phyloP scores from a whole-genome alignment of 1,284 basidiomycete genomes.

The Xerocomus nothofagi region DNA sequence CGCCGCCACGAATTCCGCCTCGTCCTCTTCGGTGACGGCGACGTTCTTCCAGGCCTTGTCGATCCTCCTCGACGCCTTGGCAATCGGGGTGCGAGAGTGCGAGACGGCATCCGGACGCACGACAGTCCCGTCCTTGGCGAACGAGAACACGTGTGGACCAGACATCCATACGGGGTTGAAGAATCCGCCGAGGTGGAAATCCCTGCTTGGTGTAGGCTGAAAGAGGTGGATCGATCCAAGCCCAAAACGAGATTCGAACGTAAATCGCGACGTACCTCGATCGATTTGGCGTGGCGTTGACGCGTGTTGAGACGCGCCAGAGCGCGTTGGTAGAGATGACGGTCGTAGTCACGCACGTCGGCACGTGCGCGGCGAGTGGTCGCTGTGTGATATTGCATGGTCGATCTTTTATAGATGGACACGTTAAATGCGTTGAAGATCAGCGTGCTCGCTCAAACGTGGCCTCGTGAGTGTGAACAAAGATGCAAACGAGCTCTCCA shows the following conservation, averaged over 20 bases:
- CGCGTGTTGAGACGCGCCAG: background rate
- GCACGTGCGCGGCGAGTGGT: background rate
- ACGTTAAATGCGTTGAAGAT: background rate
- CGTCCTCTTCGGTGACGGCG: slow-evolving; percentile 29
- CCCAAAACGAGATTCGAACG: background rate
- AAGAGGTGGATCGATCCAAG: background rate
- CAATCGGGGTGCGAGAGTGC: background rate
- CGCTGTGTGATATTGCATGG: slow-evolving; percentile 1
- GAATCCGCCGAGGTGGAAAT: slow-evolving; percentile 23
- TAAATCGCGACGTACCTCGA: slow-evolving; percentile 2
- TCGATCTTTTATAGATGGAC: background rate
- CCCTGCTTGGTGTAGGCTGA: background rate
- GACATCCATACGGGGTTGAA: slow-evolving; percentile 31
- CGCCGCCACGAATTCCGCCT: slow-evolving; percentile 20
- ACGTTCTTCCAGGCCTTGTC: slow-evolving; percentile 34
- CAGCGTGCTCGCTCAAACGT: background rate
- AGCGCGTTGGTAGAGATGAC: background rate
- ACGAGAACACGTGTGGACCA: slow-evolving; percentile 22
- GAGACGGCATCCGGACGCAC: background rate
- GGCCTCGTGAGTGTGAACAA: background rate
- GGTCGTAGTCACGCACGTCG: background rate
- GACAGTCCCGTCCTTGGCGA: slow-evolving; percentile 15
- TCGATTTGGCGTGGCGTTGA: background rate
- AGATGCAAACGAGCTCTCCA: too few species aligned
- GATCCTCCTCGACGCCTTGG: background rate